A percentile compares a stretch with the other conserved stretches of the same genome.
phyloP scores from a whole-genome alignment of 2,329 filamentous ascomycete species.

The Botryotinia convoluta region DNA sequence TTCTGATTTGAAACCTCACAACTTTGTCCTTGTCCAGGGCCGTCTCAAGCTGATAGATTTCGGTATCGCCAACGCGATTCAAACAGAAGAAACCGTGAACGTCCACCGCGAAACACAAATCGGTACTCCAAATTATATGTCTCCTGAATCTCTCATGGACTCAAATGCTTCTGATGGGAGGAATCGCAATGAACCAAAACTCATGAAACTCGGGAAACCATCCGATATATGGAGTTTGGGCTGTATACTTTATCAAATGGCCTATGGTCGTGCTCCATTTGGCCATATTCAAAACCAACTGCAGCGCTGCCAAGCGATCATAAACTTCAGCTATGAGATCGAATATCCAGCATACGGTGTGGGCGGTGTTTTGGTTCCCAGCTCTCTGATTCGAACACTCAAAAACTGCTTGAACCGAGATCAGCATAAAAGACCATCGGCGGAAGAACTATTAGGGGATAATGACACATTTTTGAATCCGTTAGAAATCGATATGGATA shows the following conservation, averaged over 20 bases:
- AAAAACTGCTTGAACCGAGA: slow-evolving; percentile 62
- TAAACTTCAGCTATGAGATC: slow-evolving; percentile 72
- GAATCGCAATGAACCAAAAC: slow-evolving; percentile 53
- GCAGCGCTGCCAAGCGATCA: slow-evolving; percentile 81
- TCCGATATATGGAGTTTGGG: slow-evolving; percentile 95
- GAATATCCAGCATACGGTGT: slow-evolving; percentile 69
- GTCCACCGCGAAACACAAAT: slow-evolving; percentile 94
- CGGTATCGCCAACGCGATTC: slow-evolving; percentile 95
- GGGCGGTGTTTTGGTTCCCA: slow-evolving; percentile 60
- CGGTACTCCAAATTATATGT: slow-evolving; percentile 98
- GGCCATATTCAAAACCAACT: slow-evolving; percentile 87
- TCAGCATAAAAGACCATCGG: slow-evolving; percentile 60
- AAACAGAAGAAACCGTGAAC: slow-evolving; percentile 93
- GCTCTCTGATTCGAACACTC: slow-evolving; percentile 59
- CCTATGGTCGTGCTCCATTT: slow-evolving; percentile 94
- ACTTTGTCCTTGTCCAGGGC: slow-evolving; percentile 90
- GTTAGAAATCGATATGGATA: slow-evolving; percentile 50
- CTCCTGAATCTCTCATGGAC: slow-evolving; percentile 88
- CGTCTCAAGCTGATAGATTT: slow-evolving; percentile 96
- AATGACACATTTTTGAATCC: slow-evolving; percentile 65
- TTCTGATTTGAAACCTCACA: slow-evolving; percentile 94
- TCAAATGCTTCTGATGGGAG: slow-evolving; percentile 59
- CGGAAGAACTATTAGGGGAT: slow-evolving; percentile 57
- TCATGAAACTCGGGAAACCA: slow-evolving; percentile 95
- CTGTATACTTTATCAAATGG: slow-evolving; percentile 97